Conservation (phyloP, 495 filamentous ascomycete genomes). For the Talaromyces wortmannii region DNA sequence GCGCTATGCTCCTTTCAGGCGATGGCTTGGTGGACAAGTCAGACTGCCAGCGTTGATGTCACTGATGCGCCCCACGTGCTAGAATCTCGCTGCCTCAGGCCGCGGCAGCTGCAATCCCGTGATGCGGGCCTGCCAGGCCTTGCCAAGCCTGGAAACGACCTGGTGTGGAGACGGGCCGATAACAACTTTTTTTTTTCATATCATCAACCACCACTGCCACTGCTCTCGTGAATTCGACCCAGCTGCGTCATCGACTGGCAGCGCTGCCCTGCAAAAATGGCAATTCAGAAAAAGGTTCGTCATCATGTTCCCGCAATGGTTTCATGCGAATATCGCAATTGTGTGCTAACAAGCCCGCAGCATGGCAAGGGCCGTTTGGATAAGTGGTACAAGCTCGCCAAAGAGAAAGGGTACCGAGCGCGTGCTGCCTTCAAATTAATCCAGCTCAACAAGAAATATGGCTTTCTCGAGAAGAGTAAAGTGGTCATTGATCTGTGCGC, state of each 20-base stretch:
- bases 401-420: slow-evolving; percentile 96
- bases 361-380: slow-evolving; percentile 98
- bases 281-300: slow-evolving; percentile 87
- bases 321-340: background rate
- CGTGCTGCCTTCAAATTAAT: slow-evolving; percentile 98
- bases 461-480: slow-evolving; percentile 93
- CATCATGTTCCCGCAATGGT: background rate
- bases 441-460: slow-evolving; percentile 98
- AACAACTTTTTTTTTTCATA: slow-evolving; percentile 4
- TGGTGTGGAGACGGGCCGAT: slow-evolving; percentile 1
- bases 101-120: background rate
- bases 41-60: background rate
- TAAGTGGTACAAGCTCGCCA: slow-evolving; percentile 95
- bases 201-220: too few species aligned
- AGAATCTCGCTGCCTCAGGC: background rate
- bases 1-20: background rate
- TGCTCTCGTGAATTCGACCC: background rate
- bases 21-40: too few species aligned
- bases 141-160: background rate
- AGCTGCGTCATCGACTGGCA: background rate
- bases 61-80: slow-evolving; percentile 3
- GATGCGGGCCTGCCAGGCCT: background rate
- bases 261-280: slow-evolving; percentile 50
- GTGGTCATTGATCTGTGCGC: slow-evolving; percentile 96
- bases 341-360: slow-evolving; percentile 19